phyloP scores from a whole-genome alignment of 75 land plant genomes.

The Sequoiadendron giganteum region DNA sequence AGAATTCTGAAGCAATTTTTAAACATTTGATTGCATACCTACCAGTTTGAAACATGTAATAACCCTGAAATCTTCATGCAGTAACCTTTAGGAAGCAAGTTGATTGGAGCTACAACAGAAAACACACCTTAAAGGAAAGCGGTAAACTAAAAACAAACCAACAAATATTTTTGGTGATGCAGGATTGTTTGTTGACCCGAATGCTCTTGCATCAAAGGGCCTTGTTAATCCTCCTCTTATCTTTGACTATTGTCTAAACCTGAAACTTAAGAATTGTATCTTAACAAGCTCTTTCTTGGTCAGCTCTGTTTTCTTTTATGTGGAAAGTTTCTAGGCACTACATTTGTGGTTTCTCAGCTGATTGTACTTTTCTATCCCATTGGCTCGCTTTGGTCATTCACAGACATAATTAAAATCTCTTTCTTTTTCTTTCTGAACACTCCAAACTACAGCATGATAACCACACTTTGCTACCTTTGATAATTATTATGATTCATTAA shows the following conservation, averaged over 20 bases:
- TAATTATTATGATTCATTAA: not conserved
- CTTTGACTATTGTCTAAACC: not conserved
- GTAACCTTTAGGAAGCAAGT: too few relatives aligned
- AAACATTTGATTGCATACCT: too few relatives aligned
- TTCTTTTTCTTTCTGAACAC: not conserved
- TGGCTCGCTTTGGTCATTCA: not conserved
- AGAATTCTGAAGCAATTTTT: too few relatives aligned
- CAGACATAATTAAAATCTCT: not conserved
- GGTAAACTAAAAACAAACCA: too few relatives aligned
- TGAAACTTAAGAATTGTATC: not conserved
- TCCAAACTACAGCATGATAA: not conserved
- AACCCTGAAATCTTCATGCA: too few relatives aligned
- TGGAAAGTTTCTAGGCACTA: not conserved
- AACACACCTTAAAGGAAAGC: too few relatives aligned
- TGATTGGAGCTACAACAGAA: too few relatives aligned
- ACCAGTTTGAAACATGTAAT: too few relatives aligned
- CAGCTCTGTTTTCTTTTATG: not conserved
- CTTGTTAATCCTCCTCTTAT: not conserved
- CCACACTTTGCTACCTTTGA: not conserved
- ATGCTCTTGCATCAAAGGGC: not conserved
- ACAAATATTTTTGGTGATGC: too few relatives aligned
- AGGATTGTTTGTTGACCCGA: too few relatives aligned
- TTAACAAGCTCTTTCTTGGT: not conserved
- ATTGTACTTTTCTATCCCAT: not conserved
- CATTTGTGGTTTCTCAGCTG: not conserved